Evolutionary conservation across 1,139 yeast genomes (phyloP).

Genomic region (Maudiozyma humilis): DNA sequence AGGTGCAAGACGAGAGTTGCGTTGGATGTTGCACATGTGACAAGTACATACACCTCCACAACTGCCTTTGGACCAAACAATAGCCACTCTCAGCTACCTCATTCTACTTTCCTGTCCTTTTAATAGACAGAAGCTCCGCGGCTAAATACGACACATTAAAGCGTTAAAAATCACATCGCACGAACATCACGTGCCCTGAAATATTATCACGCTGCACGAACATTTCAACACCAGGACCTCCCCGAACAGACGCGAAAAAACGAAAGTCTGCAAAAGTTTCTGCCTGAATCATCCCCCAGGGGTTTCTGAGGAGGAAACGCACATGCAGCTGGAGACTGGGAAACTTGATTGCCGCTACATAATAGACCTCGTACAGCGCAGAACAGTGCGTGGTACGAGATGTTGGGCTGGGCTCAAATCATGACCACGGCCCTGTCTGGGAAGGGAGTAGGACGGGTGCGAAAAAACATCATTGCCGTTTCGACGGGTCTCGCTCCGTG

Average conservation of each 20-base stretch:
- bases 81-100: too few species aligned
- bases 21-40: too few species aligned
- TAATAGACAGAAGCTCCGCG: background rate
- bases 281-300: background rate
- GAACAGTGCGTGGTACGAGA: background rate
- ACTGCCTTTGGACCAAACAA: too few species aligned
- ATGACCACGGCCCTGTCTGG: too few species aligned
- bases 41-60: too few species aligned
- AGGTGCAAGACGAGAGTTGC: too few species aligned
- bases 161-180: background rate
- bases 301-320: background rate
- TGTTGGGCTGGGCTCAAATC: background rate
- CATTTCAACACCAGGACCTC: background rate
- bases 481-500: too few species aligned
- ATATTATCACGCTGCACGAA: background rate
- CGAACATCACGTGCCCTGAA: too few species aligned
- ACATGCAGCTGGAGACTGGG: background rate
- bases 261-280: background rate
- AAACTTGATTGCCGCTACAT: background rate
- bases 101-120: too few species aligned
- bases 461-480: background rate
- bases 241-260: background rate
- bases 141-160: background rate
- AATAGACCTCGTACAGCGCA: background rate
- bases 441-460: too few species aligned